These are phyloP conservation scores for Fonsecaea erecta DNA, from an alignment of 2,329 filamentous ascomycete species.

Conservation along the genomic window DNA sequence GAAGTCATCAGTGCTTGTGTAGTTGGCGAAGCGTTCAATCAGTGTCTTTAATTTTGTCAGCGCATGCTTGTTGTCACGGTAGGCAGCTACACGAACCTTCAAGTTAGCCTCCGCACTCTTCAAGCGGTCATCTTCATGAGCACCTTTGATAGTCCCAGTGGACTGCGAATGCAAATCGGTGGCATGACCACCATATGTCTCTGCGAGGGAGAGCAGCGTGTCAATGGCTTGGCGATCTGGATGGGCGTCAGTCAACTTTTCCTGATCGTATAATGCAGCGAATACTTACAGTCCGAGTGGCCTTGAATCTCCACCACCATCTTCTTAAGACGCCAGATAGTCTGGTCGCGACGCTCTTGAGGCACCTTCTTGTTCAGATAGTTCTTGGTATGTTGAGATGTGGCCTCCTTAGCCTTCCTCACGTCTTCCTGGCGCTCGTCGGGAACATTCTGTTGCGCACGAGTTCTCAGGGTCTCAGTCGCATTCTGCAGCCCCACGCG, in stretches of 20 bases:
- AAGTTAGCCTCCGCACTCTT: constrained; percentile 77
- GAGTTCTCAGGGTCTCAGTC: constrained; percentile 56
- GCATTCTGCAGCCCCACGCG: constrained; percentile 40
- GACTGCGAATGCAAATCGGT: constrained; percentile 68
- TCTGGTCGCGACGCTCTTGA: constrained; percentile 88
- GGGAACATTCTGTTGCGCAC: constrained; percentile 65
- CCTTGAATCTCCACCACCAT: constrained; percentile 97
- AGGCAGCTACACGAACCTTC: constrained; percentile 61
- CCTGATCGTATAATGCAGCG: constrained; percentile 22
- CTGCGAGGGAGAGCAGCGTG: constrained; percentile 80
- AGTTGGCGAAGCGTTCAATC: constrained; percentile 94
- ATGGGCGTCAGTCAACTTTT: background rate
- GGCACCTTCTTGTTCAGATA: constrained; percentile 89
- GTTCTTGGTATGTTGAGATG: constrained; percentile 62
- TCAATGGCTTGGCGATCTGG: constrained; percentile 83
- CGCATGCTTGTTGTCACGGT: constrained; percentile 47
- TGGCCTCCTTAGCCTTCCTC: constrained; percentile 41
- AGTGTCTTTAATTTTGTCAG: constrained; percentile 69
- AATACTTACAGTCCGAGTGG: constrained; percentile 75
- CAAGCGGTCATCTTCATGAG: constrained; percentile 67
- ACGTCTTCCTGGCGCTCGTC: constrained; percentile 61
- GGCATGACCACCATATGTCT: constrained; percentile 80
- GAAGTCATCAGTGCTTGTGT: constrained; percentile 84
- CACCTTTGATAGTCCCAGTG: constrained; percentile 71
- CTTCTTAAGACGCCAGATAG: constrained; percentile 93